Evolutionary conservation across 129 eudicot species (phyloP).

Genomic region (Kitagawia praeruptora): DNA sequence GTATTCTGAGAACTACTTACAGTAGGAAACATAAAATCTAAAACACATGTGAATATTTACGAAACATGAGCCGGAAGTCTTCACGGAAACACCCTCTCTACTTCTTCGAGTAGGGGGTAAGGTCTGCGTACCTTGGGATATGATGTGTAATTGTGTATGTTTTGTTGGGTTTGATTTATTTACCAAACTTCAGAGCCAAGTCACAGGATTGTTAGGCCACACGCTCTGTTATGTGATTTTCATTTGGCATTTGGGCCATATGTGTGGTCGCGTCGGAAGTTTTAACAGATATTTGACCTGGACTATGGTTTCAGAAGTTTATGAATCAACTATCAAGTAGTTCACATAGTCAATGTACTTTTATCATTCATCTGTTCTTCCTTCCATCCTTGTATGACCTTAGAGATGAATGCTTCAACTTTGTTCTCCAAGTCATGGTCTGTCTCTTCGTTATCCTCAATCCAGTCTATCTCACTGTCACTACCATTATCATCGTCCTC

Average conservation of each 20-base stretch:
- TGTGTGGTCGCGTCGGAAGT: not conserved
- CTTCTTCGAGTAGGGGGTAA: not conserved
- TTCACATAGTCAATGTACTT: not conserved
- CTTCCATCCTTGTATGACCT: conserved; percentile 22
- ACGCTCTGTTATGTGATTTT: not conserved
- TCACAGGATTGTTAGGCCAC: not conserved
- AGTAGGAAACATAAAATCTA: not conserved
- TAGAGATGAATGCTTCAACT: conserved; percentile 26
- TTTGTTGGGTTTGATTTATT: not conserved
- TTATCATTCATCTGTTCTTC: conserved; percentile 14
- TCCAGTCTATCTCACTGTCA: conserved; percentile 13
- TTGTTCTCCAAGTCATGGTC: conserved; percentile 13
- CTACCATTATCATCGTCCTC: conserved; percentile 17
- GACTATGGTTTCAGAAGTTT: not conserved
- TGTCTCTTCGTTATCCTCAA: conserved; percentile 7
- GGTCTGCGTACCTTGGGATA: not conserved
- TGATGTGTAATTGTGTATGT: not conserved
- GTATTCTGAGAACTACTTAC: not conserved
- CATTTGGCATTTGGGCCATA: not conserved
- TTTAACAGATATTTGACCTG: not conserved
- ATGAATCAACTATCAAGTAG: not conserved
- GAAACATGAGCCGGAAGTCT: not conserved
- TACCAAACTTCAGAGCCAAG: not conserved
- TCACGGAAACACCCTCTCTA: not conserved
- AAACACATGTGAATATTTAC: not conserved